Evolutionary conservation across 306 rosid genomes (phyloP).

Genomic region (Acacia crassicarpa): DNA sequence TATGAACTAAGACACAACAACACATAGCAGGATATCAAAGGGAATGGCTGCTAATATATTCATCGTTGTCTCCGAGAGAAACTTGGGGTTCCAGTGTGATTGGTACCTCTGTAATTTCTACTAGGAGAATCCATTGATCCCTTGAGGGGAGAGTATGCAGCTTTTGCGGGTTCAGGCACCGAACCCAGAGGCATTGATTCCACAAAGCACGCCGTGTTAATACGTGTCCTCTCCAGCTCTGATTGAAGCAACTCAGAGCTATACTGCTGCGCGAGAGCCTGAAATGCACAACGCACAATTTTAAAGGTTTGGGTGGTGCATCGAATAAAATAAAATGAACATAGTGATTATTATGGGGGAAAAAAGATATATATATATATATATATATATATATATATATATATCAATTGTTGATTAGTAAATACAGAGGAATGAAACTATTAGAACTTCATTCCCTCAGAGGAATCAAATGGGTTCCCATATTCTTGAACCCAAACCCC

Average conservation of each 20-base stretch:
- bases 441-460: not conserved
- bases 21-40: constrained; percentile 40
- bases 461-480: not conserved
- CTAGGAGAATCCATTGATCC: constrained; percentile 65
- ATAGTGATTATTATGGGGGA: not conserved
- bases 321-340: not conserved
- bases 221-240: constrained; percentile 94
- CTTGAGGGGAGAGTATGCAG: constrained; percentile 68
- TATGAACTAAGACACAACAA: constrained; percentile 42
- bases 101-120: constrained; percentile 52
- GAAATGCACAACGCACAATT: constrained; percentile 33
- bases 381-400: not conserved
- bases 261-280: constrained; percentile 93
- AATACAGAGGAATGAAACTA: not conserved
- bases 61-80: constrained; percentile 73
- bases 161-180: constrained; percentile 75
- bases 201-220: constrained; percentile 91
- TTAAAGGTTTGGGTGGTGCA: not conserved
- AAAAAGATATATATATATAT: not conserved
- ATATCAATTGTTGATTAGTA: not conserved
- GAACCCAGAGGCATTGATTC: constrained; percentile 77
- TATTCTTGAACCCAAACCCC: constrained; percentile 1
- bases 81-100: constrained; percentile 61
- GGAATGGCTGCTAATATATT: constrained; percentile 30
- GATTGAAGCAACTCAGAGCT: constrained; percentile 84